phyloP scores from a whole-genome alignment of 495 filamentous ascomycete genomes.

The Neurospora tetraspora region DNA sequence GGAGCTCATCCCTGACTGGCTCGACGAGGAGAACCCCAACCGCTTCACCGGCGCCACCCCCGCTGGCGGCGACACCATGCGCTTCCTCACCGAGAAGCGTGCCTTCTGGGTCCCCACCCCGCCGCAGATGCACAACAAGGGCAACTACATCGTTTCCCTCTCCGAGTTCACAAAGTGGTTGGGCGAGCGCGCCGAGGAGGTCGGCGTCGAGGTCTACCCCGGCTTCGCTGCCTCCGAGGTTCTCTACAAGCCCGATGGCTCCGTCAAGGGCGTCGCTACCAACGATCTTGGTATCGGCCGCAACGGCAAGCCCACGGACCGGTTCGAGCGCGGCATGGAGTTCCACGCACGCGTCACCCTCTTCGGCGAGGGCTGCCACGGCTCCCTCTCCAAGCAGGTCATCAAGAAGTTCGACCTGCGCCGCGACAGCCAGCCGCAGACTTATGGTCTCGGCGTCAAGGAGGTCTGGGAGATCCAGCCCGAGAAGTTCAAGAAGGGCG shows the following conservation, averaged over 20 bases:
- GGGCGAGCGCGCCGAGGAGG: slow-evolving; percentile 84
- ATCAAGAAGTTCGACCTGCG: slow-evolving; percentile 91
- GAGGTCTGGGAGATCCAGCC: slow-evolving; percentile 96
- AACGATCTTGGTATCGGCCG: slow-evolving; percentile 84
- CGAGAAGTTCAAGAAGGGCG: slow-evolving; percentile 80
- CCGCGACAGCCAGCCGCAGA: slow-evolving; percentile 82
- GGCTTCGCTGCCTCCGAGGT: slow-evolving; percentile 93
- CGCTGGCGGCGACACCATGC: slow-evolving; percentile 77
- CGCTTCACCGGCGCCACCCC: slow-evolving; percentile 78
- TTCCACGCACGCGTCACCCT: slow-evolving; percentile 91
- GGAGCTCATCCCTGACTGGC: slow-evolving; percentile 91
- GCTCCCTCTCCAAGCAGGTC: slow-evolving; percentile 90
- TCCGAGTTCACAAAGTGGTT: slow-evolving; percentile 94
- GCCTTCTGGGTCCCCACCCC: slow-evolving; percentile 75
- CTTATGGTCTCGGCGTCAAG: slow-evolving; percentile 89
- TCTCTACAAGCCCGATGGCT: slow-evolving; percentile 75
- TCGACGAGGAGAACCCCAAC: slow-evolving; percentile 72
- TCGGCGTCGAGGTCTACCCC: slow-evolving; percentile 97
- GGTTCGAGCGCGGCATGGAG: slow-evolving; percentile 96
- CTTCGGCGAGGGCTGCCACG: slow-evolving; percentile 95
- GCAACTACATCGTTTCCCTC: slow-evolving; percentile 93
- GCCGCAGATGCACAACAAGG: slow-evolving; percentile 97
- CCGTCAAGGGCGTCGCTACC: slow-evolving; percentile 89
- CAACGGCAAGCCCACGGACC: slow-evolving; percentile 75
- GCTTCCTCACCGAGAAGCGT: slow-evolving; percentile 78